Percentiles rank a stretch among this genome's conserved stretches.
These are phyloP conservation scores for Ilex asprella DNA, from an alignment of 257 asterid species.

Conservation along the genomic window DNA sequence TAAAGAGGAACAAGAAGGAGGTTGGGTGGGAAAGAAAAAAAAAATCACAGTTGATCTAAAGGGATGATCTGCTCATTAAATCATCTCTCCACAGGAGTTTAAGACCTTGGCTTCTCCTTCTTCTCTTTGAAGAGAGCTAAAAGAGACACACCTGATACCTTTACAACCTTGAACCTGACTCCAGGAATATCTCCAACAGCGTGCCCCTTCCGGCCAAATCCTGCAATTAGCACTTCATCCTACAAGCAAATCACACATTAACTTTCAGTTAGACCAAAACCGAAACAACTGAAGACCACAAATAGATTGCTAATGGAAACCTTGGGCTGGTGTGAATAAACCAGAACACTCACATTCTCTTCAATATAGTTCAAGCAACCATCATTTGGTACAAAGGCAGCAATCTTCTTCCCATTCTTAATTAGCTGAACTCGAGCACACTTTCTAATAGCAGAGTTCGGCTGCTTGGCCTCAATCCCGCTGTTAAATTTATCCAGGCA, in stretches of 20 bases:
- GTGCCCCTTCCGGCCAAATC: constrained; percentile 69
- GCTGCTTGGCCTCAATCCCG: constrained; percentile 79
- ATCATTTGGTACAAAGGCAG: constrained; percentile 70
- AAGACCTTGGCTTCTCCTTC: constrained; percentile 70
- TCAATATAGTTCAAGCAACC: constrained; percentile 69
- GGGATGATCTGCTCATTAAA: background rate
- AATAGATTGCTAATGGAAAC: background rate
- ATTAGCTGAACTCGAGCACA: constrained; percentile 71
- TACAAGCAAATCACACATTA: constrained; percentile 10
- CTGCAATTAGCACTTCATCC: constrained; percentile 80
- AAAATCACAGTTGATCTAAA: background rate
- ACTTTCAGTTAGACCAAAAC: background rate
- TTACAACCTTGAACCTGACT: constrained; percentile 69
- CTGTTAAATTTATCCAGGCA: constrained; percentile 15
- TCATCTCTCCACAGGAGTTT: background rate
- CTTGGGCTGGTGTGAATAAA: too few relatives aligned
- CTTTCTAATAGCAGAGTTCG: constrained; percentile 70
- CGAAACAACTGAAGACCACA: background rate
- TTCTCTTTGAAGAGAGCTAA: constrained; percentile 70
- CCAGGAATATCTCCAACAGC: constrained; percentile 83
- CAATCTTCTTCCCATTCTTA: constrained; percentile 68
- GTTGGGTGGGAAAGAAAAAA: background rate
- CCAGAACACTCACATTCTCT: constrained; percentile 42
- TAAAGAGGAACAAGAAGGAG: too few relatives aligned
- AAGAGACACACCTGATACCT: constrained; percentile 73